Percentiles rank a stretch among this genome's conserved stretches.
phyloP scores from a whole-genome alignment of 768 basidiomycete genomes.

The Phlegmacium glaucopus region DNA sequence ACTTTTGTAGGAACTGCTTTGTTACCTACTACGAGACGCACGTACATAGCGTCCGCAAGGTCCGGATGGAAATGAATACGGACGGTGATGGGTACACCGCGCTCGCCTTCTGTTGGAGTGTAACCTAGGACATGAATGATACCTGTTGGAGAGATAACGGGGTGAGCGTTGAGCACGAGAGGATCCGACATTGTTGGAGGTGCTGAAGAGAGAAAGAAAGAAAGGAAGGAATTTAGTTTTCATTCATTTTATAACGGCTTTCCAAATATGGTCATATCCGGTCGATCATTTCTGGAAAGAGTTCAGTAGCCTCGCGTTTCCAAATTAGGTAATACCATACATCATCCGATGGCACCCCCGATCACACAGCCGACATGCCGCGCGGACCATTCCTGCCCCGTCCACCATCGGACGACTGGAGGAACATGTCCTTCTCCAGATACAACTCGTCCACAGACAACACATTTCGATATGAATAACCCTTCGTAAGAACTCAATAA shows the following conservation, averaged over 20 bases:
- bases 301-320: not conserved
- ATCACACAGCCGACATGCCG: slow-evolving; percentile 42
- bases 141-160: slow-evolving; percentile 44
- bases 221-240: slow-evolving; percentile 5
- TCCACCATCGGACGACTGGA: slow-evolving; percentile 62
- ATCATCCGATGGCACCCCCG: slow-evolving; percentile 7
- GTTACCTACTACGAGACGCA: slow-evolving; percentile 72
- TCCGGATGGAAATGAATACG: slow-evolving; percentile 56
- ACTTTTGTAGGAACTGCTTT: slow-evolving; percentile 70
- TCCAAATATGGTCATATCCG: slow-evolving; percentile 8
- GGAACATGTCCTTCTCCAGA: slow-evolving; percentile 71
- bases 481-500: slow-evolving; percentile 42
- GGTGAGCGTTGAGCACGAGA: slow-evolving; percentile 6
- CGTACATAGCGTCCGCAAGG: slow-evolving; percentile 49
- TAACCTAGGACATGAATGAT: slow-evolving; percentile 66
- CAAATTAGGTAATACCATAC: not conserved
- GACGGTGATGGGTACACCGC: slow-evolving; percentile 61
- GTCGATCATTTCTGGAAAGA: not conserved
- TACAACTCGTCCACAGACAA: slow-evolving; percentile 59
- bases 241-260: not conserved
- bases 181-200: slow-evolving; percentile 6
- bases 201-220: slow-evolving; percentile 4
- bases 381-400: slow-evolving; percentile 43
- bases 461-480: slow-evolving; percentile 61
- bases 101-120: slow-evolving; percentile 59